A percentile compares a stretch with the other conserved stretches of the same genome.
These are phyloP conservation scores for Eucalyptus curtisii DNA, from an alignment of 345 rosid species.

Conservation along the genomic window DNA sequence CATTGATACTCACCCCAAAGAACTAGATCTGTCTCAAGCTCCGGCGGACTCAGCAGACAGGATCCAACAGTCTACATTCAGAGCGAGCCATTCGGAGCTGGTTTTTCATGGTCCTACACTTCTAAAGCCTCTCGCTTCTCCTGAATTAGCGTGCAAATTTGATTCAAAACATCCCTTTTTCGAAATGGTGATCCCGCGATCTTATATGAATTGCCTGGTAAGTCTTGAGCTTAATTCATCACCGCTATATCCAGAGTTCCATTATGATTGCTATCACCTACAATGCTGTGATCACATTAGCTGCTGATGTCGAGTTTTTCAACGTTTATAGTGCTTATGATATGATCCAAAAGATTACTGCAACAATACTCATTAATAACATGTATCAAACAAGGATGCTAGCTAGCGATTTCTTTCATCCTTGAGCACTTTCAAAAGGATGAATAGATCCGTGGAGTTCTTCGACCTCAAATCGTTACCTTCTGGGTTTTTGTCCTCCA, in stretches of 20 bases:
- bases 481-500: background rate
- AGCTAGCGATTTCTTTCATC: background rate
- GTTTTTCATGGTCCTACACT: background rate
- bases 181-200: background rate
- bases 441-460: background rate
- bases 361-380: background rate
- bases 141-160: background rate
- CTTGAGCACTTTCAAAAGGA: background rate
- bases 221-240: background rate
- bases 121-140: background rate
- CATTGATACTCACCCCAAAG: background rate
- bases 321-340: background rate
- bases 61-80: background rate
- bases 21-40: background rate
- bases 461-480: background rate
- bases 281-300: background rate
- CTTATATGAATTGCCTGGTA: background rate
- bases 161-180: background rate
- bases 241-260: background rate
- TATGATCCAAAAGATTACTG: background rate
- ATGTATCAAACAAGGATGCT: background rate
- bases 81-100: background rate
- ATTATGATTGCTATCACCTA: background rate
- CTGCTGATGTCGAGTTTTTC: background rate
- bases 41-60: background rate